Evolutionary conservation across 495 filamentous ascomycete species (phyloP), one percentile per base, ranked within the genome.

Genomic region (Cairneyella variabilis): DNA sequence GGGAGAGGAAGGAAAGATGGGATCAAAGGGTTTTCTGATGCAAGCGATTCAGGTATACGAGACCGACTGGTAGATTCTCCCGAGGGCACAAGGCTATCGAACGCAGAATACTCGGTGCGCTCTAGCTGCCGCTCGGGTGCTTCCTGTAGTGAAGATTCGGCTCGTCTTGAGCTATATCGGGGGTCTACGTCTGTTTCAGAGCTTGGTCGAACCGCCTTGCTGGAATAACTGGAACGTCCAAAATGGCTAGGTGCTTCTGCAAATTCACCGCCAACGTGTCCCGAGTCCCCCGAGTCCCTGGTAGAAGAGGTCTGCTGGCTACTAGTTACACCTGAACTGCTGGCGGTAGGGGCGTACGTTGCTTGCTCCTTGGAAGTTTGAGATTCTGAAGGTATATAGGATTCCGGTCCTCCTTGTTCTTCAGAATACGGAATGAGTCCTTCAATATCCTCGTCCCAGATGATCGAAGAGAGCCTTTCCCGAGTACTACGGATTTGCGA

Each of bases 381-480:
- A 2, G 45, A 44, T 18, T 42, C 14, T 9, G 49, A 39, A 2
- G 48, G 41, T 0, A 10, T 25, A 34, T 45, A 54, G 1, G 51
- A 45, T 1, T 27, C 23, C 0, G 51, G 56, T 11, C 41, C 57
- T 7, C 11, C 8, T 22, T 30, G 22, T 5, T 56, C 51, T 32
- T 60, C 53, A 16, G 58, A 56, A 53, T 60, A 47, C 16, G 47
- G 58, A n/a, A 60, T 48, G 1, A 41, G 21, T 14, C 39, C 53
- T 21, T 50, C 46, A 34, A 44, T 44, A 16, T 44, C 40, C n/a
- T 53, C 49, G 20, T 58, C 55, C 55, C 43, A 47, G 36, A 58
- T 17, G 32, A 53, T 17, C 10, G 54, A 38, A 10, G 32, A 43
- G 26, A 21, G 32, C 10, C 32, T 50, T 11, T 20, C 25, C 0